phyloP scores from a whole-genome alignment of 1,139 yeast genomes.

The Pichia sorboxylosa region DNA sequence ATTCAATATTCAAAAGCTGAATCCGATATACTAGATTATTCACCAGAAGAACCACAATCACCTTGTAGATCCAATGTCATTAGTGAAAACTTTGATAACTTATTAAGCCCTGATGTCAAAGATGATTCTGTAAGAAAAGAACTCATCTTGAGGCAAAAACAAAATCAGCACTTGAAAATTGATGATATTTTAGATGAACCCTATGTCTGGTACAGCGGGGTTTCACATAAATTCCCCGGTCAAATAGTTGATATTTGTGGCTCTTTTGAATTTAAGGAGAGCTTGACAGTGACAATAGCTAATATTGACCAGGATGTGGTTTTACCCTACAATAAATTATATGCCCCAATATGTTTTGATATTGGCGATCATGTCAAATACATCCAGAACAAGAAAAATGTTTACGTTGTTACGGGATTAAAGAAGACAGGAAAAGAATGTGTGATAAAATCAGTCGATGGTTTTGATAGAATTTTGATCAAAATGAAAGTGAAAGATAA shows the following conservation, averaged over 20 bases:
- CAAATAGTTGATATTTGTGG: too few species aligned
- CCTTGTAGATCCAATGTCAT: too few species aligned
- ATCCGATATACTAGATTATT: too few species aligned
- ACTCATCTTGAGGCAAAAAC: too few species aligned
- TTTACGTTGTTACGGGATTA: conserved; percentile 35
- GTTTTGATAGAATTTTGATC: conserved; percentile 38
- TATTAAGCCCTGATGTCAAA: too few species aligned
- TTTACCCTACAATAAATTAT: conserved; percentile 8
- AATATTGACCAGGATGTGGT: conserved; percentile 2
- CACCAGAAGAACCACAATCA: too few species aligned
- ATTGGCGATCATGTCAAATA: conserved; percentile 31
- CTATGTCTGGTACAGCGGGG: too few species aligned
- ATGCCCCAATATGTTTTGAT: conserved; percentile 27
- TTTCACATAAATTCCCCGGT: too few species aligned
- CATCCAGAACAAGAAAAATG: conserved; percentile 20
- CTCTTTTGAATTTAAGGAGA: too few species aligned
- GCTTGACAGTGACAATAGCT: conserved; percentile 1
- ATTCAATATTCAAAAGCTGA: too few species aligned
- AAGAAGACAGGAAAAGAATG: not conserved
- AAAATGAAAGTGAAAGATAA: conserved; percentile 11
- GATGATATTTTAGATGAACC: conserved; percentile 5
- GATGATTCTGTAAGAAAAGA: too few species aligned
- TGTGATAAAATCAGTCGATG: conserved; percentile 29
- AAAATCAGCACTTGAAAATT: not conserved
- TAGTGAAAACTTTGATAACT: too few species aligned